These are phyloP conservation scores for Chlorella sp. DNA, from an alignment of 139 green algal genomes.

Conservation along the genomic window DNA sequence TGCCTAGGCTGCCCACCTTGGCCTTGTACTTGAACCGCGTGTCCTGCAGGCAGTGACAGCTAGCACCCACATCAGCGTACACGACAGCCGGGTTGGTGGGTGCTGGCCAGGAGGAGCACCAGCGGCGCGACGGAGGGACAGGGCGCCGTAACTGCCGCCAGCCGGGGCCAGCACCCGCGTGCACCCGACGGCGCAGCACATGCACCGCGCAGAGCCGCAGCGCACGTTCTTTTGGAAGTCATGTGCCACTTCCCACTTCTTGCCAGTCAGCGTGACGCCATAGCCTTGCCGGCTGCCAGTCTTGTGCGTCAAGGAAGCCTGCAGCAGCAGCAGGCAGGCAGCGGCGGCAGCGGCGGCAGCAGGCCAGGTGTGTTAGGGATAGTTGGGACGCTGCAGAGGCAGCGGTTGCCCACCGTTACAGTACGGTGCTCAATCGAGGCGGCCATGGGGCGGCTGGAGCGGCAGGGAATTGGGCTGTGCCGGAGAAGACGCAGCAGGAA, in stretches of 20 bases:
- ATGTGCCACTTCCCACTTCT: conserved; percentile 15
- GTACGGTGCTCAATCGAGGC: no score
- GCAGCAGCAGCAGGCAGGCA: not conserved
- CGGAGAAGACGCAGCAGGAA: not conserved
- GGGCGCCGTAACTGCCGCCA: no score
- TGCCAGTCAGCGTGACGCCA: not conserved
- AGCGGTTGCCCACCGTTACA: not conserved
- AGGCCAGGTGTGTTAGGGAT: not conserved
- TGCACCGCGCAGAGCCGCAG: not conserved
- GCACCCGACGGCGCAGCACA: not conserved
- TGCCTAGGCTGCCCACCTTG: not conserved
- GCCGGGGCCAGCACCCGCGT: not conserved
- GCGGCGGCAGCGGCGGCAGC: not conserved
- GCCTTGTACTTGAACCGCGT: conserved; percentile 24
- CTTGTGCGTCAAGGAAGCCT: not conserved
- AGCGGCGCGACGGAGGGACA: no score
- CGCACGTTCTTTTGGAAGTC: not conserved
- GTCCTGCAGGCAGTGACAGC: conserved; percentile 7
- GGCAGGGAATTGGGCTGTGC: not conserved
- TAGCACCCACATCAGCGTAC: not conserved
- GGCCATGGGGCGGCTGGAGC: no score
- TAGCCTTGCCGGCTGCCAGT: not conserved
- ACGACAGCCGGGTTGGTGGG: no score
- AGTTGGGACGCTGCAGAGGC: not conserved
- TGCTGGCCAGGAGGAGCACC: no score